phyloP scores from a whole-genome alignment of 805 yeast species.

The Kuraishia capsulata region DNA sequence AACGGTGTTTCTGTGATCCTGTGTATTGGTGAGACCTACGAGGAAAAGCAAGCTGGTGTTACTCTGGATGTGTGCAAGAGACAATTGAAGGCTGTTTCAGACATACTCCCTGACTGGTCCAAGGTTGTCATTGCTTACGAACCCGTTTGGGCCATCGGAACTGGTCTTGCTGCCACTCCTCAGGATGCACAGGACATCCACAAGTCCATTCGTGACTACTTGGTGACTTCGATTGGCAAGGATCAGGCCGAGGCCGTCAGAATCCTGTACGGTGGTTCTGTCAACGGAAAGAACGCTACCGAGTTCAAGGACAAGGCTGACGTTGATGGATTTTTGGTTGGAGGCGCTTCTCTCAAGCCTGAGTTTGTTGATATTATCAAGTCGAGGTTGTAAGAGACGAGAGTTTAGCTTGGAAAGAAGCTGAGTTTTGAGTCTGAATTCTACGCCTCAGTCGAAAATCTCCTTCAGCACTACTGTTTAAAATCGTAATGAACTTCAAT shows the following conservation, averaged over 20 bases:
- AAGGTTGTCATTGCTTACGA: slow-evolving; percentile 94
- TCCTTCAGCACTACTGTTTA: not conserved
- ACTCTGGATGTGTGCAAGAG: slow-evolving; percentile 82
- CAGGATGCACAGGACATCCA: slow-evolving; percentile 97
- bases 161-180: slow-evolving; percentile 98
- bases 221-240: slow-evolving; percentile 67
- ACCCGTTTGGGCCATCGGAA: slow-evolving; percentile 99
- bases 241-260: slow-evolving; percentile 71
- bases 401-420: too few species aligned
- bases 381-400: slow-evolving; percentile 59
- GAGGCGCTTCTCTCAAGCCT: slow-evolving; percentile 98
- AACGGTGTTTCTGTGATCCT: slow-evolving; percentile 84
- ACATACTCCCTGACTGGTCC: slow-evolving; percentile 79
- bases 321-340: slow-evolving; percentile 98
- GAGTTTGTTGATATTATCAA: slow-evolving; percentile 94
- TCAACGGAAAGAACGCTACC: slow-evolving; percentile 86
- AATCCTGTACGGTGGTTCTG: slow-evolving; percentile 98
- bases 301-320: slow-evolving; percentile 88
- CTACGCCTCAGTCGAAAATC: not conserved
- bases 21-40: slow-evolving; percentile 96
- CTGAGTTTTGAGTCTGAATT: not conserved
- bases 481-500: too few species aligned
- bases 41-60: slow-evolving; percentile 83
- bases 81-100: slow-evolving; percentile 85
- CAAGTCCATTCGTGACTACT: slow-evolving; percentile 75